Evolutionary conservation across 2,329 filamentous ascomycete species (phyloP), one percentile per base, ranked within the genome.

Genomic region (Cladorrhinum sp.): DNA sequence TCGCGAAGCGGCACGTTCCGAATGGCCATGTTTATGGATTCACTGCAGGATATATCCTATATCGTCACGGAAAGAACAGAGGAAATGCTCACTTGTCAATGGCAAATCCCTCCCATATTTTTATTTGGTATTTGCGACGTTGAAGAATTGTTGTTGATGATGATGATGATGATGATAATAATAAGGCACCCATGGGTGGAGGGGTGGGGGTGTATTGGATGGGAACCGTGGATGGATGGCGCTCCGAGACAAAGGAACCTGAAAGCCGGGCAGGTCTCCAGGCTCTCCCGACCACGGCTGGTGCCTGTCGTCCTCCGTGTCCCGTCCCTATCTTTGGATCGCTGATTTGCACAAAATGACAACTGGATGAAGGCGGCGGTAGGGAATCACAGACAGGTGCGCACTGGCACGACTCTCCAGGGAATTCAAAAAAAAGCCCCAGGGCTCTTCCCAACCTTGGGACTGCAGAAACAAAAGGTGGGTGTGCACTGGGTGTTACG

Each of bases 41-140:
- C 14, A 30, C 26, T 30, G 10, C 26, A 30, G 26, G 5, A 30
- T 10, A 30, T 50, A 50, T 66, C 28, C 62, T 12, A 55, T 42
- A 16, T 42, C 26, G 58, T n/a, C 42, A 50, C 36, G 6, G 21
- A 28, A 42, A 53, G 53, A 49, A 33, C 33, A 42, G 53, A 46
- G 5, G 46, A 14, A 24, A 33, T 18, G 30, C 78, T 73, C 71
- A 81, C 79, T 76, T 76, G 73, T 72, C 70, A 74, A 72, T 74
- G 69, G 71, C 72, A 73, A 73, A 71, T 74, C 72, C 76, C 73
- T 76, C 77, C 79, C 79, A 81, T 81, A 75, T 74, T 75, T 79
- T 74, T 75, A 77, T 75, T 20, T 4, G n/a, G 42, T 46, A 46
- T 18, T 46, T 46, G 42, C 42, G n/a, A 21, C 18, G 42, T 3